A percentile compares a stretch with the other conserved stretches of the same genome.
Conservation (phyloP, 352 stramenopile genomes). For the Pythium periplocum region DNA sequence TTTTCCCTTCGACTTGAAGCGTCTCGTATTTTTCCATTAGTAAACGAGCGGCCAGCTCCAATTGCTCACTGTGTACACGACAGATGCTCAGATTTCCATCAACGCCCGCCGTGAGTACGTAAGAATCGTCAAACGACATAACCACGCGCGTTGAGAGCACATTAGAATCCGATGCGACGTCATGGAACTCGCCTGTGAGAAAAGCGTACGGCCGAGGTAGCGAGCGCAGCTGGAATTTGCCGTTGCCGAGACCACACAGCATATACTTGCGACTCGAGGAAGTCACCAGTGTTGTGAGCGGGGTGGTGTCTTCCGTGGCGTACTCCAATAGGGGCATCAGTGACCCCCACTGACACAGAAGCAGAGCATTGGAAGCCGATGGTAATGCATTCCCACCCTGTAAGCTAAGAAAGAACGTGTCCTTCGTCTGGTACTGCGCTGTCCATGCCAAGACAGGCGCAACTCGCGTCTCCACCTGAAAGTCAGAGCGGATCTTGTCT, state of each 20-base stretch:
- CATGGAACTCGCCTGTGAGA: constrained; percentile 75
- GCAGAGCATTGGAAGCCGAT: constrained; percentile 26
- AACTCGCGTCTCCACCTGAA: constrained; percentile 32
- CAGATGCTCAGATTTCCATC: constrained; percentile 78
- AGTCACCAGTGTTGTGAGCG: constrained; percentile 33
- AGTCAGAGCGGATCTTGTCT: constrained; percentile 43
- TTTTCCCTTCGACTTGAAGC: constrained; percentile 37
- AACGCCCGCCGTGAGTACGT: constrained; percentile 53
- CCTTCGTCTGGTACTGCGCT: constrained; percentile 31
- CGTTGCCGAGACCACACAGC: constrained; percentile 70
- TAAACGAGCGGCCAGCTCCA: constrained; percentile 32
- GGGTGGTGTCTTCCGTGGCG: constrained; percentile 26
- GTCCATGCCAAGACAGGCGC: constrained; percentile 24
- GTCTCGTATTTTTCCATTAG: constrained; percentile 32
- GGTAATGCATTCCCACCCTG: constrained; percentile 5
- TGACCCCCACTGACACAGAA: constrained; percentile 27
- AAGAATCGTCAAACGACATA: constrained; percentile 85
- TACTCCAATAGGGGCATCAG: constrained; percentile 31
- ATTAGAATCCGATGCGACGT: constrained; percentile 14
- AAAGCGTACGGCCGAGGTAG: constrained; percentile 48
- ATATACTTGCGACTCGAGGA: constrained; percentile 64
- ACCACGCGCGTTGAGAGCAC: constrained; percentile 17
- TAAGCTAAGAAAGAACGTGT: constrained; percentile 51
- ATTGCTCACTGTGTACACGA: constrained; percentile 51
- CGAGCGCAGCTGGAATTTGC: constrained; percentile 74